Percentiles rank a stretch among this genome's conserved stretches.
These are phyloP conservation scores for Sideroxylon spinosum DNA, from an alignment of 179 eudicot species.

Conservation along the genomic window DNA sequence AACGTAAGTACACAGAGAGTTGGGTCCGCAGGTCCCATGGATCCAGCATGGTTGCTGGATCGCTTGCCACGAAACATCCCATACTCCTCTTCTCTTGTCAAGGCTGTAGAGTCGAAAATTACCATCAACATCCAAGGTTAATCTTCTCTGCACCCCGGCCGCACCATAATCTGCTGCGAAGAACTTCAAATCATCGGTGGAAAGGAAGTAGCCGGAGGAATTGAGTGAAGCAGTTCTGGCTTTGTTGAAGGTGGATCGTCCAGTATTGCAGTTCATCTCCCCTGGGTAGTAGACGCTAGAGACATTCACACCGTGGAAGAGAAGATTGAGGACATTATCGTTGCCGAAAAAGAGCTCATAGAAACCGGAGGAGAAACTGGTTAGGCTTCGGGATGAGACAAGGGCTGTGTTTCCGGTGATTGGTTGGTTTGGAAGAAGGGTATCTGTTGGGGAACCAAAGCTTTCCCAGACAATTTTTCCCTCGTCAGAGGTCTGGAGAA, in stretches of 20 bases:
- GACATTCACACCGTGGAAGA: constrained; percentile 10
- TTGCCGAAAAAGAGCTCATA: constrained; percentile 25
- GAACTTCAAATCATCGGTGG: constrained; percentile 23
- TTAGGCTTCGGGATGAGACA: constrained; percentile 23
- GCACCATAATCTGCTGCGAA: constrained; percentile 16
- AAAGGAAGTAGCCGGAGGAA: constrained; percentile 25
- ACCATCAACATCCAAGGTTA: constrained; percentile 38
- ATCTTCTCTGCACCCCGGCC: constrained; percentile 21
- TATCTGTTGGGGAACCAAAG: constrained; percentile 35
- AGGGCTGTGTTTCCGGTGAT: constrained; percentile 21
- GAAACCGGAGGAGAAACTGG: constrained; percentile 29
- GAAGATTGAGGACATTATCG: constrained; percentile 22
- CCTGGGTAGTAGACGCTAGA: constrained; percentile 18
- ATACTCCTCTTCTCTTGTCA: constrained; percentile 12
- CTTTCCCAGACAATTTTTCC: constrained; percentile 30
- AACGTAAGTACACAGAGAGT: constrained; percentile 4
- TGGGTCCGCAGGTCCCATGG: constrained; percentile 28
- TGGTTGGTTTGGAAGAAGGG: constrained; percentile 35
- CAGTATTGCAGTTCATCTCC: constrained; percentile 6
- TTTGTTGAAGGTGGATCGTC: constrained; percentile 20
- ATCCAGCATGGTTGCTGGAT: constrained; percentile 3
- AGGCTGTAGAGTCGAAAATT: constrained; percentile 35
- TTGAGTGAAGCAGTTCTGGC: constrained; percentile 23
- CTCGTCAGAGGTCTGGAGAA: not conserved
- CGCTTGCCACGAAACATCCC: constrained; percentile 20